phyloP scores from a whole-genome alignment of 164 flowering plant genomes.

The Nelumbo lutea region DNA sequence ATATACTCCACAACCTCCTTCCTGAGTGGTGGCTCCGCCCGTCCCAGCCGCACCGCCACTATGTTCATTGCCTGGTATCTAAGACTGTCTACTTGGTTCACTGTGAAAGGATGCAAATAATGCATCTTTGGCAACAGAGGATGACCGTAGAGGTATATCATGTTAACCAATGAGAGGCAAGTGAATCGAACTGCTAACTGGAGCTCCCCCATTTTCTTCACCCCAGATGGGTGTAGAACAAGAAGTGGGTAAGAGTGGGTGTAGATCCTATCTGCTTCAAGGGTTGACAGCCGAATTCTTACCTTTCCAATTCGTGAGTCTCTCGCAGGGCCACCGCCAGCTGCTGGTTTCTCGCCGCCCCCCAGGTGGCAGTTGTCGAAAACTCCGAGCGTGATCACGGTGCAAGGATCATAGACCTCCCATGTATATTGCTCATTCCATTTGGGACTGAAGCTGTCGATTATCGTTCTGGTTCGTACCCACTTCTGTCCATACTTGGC shows the following conservation, averaged over 20 bases:
- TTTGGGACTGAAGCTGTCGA: conserved; percentile 38
- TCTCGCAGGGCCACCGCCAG: conserved; percentile 11
- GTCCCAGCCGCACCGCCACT: conserved; percentile 43
- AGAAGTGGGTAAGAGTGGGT: conserved; percentile 51
- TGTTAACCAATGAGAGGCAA: conserved; percentile 36
- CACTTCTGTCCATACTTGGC: conserved; percentile 52
- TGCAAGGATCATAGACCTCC: conserved; percentile 67
- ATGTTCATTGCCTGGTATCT: conserved; percentile 53
- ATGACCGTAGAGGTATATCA: conserved; percentile 41
- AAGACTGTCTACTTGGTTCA: conserved; percentile 46
- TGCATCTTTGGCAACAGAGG: conserved; percentile 60
- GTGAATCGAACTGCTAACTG: conserved; percentile 51
- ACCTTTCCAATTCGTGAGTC: conserved; percentile 53
- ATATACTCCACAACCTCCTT: conserved; percentile 62
- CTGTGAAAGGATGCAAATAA: conserved; percentile 50
- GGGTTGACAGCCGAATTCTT: conserved; percentile 44
- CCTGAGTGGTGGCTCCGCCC: conserved; percentile 57
- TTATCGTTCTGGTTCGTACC: conserved; percentile 49
- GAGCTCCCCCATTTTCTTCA: conserved; percentile 62
- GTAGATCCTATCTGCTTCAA: conserved; percentile 42
- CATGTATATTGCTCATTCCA: conserved; percentile 69
- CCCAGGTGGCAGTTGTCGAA: conserved; percentile 50
- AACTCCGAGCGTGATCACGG: conserved; percentile 52
- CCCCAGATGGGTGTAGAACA: conserved; percentile 48
- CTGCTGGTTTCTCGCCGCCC: conserved; percentile 18